Conservation (phyloP, 192 early-diverging fungal species). For the Dissophora globulifera region DNA sequence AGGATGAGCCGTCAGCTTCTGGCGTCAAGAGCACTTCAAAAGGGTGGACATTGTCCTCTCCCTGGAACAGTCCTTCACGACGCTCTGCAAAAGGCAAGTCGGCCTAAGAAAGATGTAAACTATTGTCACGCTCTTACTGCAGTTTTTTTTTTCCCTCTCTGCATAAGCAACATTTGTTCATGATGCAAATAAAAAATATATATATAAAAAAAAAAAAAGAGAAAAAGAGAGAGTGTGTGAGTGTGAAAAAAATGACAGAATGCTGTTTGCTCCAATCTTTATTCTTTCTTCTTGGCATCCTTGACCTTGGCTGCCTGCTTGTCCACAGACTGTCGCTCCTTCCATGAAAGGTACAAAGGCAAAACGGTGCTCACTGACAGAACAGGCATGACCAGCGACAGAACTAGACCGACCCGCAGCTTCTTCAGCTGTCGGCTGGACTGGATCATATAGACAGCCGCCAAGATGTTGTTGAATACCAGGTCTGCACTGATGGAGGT, state of each 20-base stretch:
- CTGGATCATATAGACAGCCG: slow-evolving; percentile 35
- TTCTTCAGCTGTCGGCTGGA: slow-evolving; percentile 42
- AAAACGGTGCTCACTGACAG: slow-evolving; percentile 45
- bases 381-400: slow-evolving; percentile 25
- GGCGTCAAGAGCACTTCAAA: slow-evolving; percentile 6
- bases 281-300: slow-evolving; percentile 18
- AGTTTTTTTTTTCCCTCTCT: no score
- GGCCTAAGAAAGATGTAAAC: not conserved
- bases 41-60: slow-evolving; percentile 22
- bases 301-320: slow-evolving; percentile 3
- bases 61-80: slow-evolving; percentile 1
- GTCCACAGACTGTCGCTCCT: slow-evolving; percentile 31
- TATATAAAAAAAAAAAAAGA: no score
- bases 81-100: not conserved
- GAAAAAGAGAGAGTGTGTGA: no score
- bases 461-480: slow-evolving; percentile 41
- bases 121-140: no score
- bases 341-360: slow-evolving; percentile 41
- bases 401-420: slow-evolving; percentile 4
- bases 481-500: slow-evolving; percentile 51
- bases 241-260: no score
- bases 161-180: no score
- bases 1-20: not conserved
- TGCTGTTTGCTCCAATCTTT: no score
- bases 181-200: no score